Evolutionary conservation across 306 rosid species (phyloP), one percentile per base, ranked within the genome.

Genomic region (Myrica gale): DNA sequence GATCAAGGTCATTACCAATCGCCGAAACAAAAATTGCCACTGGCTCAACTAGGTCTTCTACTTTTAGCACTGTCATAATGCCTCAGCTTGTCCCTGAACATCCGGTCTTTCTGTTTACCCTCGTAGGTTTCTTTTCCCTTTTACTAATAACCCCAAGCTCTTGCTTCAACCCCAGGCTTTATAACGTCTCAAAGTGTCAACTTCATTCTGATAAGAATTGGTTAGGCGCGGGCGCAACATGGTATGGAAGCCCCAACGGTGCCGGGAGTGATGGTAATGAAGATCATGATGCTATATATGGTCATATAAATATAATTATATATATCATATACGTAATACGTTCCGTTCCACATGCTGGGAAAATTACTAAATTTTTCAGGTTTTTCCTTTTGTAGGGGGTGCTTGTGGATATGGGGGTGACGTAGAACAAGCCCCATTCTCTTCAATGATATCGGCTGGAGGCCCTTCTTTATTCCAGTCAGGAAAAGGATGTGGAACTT

Each of bases 401-500:
- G 95, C 98, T 16, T 94, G 98, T 80, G 98, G 96, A 57, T 94
- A 91, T 76, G 83, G 75, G 1, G 16, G 9, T 6, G 78, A 81
- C 21, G 98, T 94, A 46, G 90, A 74, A 41, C 78, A 86, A 76
- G 56, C 88, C 5, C 97, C 98, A 45, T 88, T 91, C 70, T 85
- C 88, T 19, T 69, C 89, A 8, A 41, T 86, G 46, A 48, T 94
- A 23, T 74, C 97, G 0, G 95, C 97, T 0, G 96, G 89, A 71
- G 91, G 94, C 8, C 89, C 96, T 9, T 78, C 86, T 3, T 68
- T 94, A 69, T 94, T 37, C 76, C 63, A 84, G 5, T 72, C 84
- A 0, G 98, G 96, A 47, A 71, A 82, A 84, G 97, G 89, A 12
- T 94, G 98, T 62, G 98, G 98, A 23, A 82, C 89, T 68, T 94